These are phyloP conservation scores for Beauveria scarabaeidicola DNA, from an alignment of 2,329 filamentous ascomycete species.

Conservation along the genomic window DNA sequence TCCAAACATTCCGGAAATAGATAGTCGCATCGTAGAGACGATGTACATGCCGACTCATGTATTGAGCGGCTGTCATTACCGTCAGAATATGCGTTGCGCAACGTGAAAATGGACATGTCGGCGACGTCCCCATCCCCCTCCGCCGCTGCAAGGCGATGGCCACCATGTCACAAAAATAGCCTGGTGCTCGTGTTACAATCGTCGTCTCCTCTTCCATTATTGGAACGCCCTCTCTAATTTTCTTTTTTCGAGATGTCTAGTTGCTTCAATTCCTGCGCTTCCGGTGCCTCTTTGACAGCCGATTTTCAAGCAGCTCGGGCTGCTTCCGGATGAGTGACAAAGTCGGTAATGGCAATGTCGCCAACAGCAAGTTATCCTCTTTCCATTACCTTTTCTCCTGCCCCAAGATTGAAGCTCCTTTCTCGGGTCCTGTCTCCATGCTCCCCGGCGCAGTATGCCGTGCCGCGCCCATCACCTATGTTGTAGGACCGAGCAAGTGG, in stretches of 20 bases:
- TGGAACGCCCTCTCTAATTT: background rate
- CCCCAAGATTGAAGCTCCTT: too few species aligned
- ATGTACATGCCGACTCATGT: background rate
- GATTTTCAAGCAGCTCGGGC: background rate
- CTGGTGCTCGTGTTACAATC: background rate
- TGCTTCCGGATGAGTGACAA: too few species aligned
- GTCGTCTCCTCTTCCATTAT: background rate
- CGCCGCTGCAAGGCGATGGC: background rate
- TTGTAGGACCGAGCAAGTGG: too few species aligned
- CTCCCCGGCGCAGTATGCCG: too few species aligned
- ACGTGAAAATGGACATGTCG: background rate
- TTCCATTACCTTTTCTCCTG: too few species aligned
- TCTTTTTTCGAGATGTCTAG: background rate
- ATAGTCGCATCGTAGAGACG: background rate
- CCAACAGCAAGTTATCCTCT: too few species aligned
- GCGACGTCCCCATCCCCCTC: background rate
- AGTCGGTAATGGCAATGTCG: too few species aligned
- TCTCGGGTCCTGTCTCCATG: too few species aligned
- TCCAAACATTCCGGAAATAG: background rate
- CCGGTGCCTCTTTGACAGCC: background rate
- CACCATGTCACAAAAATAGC: background rate
- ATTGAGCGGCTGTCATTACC: background rate
- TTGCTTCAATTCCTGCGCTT: fast-evolving
- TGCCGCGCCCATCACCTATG: too few species aligned
- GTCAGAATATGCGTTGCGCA: background rate